phyloP scores from a whole-genome alignment of 805 yeast genomes.

The Dipodascus geniculatus region DNA sequence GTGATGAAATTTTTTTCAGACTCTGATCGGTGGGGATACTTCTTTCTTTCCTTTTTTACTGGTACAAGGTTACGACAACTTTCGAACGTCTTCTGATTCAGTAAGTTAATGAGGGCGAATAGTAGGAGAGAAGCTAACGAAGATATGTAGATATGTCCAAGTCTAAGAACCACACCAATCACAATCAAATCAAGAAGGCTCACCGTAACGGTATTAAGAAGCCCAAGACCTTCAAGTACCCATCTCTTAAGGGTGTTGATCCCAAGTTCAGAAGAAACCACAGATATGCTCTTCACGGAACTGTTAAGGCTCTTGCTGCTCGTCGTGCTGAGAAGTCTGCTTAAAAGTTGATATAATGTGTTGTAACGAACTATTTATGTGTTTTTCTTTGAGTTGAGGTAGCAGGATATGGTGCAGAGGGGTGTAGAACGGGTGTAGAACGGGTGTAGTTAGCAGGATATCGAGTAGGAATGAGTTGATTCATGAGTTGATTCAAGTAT shows the following conservation, averaged over 20 bases:
- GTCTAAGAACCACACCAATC: constrained; percentile 99
- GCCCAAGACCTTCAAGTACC: constrained; percentile 97
- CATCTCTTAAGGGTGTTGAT: constrained; percentile 97
- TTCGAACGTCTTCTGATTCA: not conserved
- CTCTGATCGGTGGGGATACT: not conserved
- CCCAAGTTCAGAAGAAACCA: constrained; percentile 99
- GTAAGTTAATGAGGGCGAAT: not conserved
- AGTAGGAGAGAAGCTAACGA: not conserved
- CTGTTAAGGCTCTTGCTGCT: constrained; percentile 86
- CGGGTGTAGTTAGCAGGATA: no score
- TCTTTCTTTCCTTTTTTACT: not conserved
- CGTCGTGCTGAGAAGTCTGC: constrained; percentile 30
- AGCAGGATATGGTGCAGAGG: no score
- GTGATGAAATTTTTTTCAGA: not conserved
- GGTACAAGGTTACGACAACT: not conserved
- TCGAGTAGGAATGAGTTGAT: no score
- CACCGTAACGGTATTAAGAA: constrained; percentile 99
- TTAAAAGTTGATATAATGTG: not conserved
- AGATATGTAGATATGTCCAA: constrained; percentile 60
- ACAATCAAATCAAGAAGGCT: constrained; percentile 99
- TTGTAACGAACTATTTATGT: not conserved
- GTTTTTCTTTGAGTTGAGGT: no score
- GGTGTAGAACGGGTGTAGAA: no score
- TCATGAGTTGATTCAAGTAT: no score
- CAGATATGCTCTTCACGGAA: constrained; percentile 97